phyloP scores from a whole-genome alignment of 331 rosid species.

The Phaseolus coccineus region DNA sequence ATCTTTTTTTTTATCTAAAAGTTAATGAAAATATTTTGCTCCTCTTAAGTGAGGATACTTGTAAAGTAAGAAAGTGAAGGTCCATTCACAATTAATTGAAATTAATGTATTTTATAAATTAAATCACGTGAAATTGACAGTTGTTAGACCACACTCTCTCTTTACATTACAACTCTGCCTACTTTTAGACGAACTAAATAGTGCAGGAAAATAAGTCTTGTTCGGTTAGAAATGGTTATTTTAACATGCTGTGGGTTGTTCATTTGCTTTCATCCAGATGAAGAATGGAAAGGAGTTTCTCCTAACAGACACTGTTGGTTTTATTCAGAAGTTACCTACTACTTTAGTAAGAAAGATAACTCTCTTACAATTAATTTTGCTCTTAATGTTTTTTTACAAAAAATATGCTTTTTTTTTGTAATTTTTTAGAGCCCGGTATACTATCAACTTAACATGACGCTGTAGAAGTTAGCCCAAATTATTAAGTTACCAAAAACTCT shows the following conservation, averaged over 20 bases:
- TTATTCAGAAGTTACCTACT: constrained; percentile 97
- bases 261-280: constrained; percentile 60
- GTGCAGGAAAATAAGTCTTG: constrained; percentile 20
- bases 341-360: constrained; percentile 71
- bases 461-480: constrained; percentile 5
- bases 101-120: neutral
- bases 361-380: constrained; percentile 31
- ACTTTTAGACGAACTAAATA: neutral
- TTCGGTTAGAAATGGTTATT: constrained; percentile 33
- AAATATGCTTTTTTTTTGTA: constrained; percentile 19
- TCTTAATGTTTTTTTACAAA: constrained; percentile 19
- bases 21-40: constrained; percentile 11
- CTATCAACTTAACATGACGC: constrained; percentile 28
- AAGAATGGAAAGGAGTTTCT: constrained; percentile 96
- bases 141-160: neutral
- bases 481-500: constrained; percentile 17
- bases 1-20: neutral
- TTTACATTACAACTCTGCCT: neutral
- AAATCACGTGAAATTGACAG: neutral
- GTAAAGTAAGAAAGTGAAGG: neutral
- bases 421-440: constrained; percentile 30
- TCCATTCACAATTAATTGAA: neutral
- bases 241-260: constrained; percentile 42
- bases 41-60: neutral
- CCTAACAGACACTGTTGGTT: constrained; percentile 95